Base-by-base conservation (phyloP, 192 early-diverging fungal species). In the Thoreauomyces humboldtii region DNA sequence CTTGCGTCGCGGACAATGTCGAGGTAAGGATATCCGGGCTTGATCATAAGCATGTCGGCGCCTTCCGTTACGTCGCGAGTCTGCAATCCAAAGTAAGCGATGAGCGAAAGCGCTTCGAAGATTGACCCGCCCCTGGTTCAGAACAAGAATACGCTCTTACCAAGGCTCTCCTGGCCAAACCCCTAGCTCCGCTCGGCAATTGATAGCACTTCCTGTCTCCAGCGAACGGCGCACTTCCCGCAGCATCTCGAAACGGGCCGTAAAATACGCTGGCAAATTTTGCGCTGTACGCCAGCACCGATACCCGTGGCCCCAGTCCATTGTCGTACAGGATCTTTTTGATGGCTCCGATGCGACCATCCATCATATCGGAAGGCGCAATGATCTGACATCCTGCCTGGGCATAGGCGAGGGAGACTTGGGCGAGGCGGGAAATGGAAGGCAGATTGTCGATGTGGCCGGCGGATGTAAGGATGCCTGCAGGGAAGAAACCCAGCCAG, bases 301-400 rank as follows among this genome's bases (percentile, higher is more conserved):
- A 78, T 24, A 92, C 90, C 70, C 85, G 87, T 70, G 88, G 82
- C 19, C 85, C 83, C 15, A 93, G 70, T 0, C 90, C 91, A 57
- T 86, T 85, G 17, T 81, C 77, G 4, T 90, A 73, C 29, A 99
- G 77, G 0, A 78, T 81, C 70, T 92, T 73, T 79, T 99, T 99
- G 77, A 99, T 97, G 7, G 90, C 89, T 52, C 84, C 77, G 70
- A 99, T 90, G 56, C 96, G 86, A 36, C 91, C 91, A 48, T 96
- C 96, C 95, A 96, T 98, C 96, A 98, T 98, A 70, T 98, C 95
- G 14, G 90, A 92, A 9, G 95, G 95, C 2, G 94, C 88, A 4
- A 98, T 89, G 60, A 91, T 85, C 34, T 95, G 91, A 43, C 91
- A 91, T 31, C 94, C 96, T 2, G 94, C 94, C 54, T 87, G 81